A percentile compares a stretch with the other conserved stretches of the same genome.
Conservation (phyloP, 257 asterid genomes). For the Linaria vulgaris region DNA sequence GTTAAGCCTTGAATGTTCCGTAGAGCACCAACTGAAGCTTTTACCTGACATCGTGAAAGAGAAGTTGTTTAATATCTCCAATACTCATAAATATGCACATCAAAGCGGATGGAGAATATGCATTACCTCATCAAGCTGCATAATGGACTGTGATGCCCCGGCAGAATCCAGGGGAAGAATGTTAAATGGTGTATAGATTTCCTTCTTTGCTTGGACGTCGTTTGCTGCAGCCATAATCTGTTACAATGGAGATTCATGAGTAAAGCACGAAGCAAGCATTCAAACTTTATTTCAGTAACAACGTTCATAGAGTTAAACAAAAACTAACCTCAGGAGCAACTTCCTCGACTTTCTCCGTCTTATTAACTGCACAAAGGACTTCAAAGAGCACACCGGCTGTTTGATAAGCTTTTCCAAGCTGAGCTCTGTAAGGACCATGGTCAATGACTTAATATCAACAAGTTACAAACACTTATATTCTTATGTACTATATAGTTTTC, state of each 20-base stretch:
- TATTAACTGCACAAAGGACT: constrained; percentile 82
- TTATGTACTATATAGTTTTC: constrained; percentile 5
- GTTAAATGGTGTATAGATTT: constrained; percentile 71
- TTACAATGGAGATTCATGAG: constrained; percentile 4
- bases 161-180: constrained; percentile 79
- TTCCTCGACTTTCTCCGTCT: constrained; percentile 78
- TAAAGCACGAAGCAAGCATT: constrained; percentile 1
- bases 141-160: constrained; percentile 70
- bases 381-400: constrained; percentile 85
- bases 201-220: constrained; percentile 76
- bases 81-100: not conserved
- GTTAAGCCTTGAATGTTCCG: constrained; percentile 49
- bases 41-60: constrained; percentile 46
- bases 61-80: constrained; percentile 11
- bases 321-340: constrained; percentile 76
- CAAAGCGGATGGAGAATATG: constrained; percentile 19
- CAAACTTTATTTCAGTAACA: not conserved
- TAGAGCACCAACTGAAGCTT: constrained; percentile 71
- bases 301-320: not conserved
- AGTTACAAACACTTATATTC: constrained; percentile 1
- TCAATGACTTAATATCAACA: constrained; percentile 4
- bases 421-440: constrained; percentile 53
- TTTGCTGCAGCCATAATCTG: constrained; percentile 84
- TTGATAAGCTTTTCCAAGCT: constrained; percentile 86
- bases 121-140: constrained; percentile 81